These are phyloP conservation scores for Phytophthora agathidicida DNA, from an alignment of 352 stramenopile species.

Conservation along the genomic window DNA sequence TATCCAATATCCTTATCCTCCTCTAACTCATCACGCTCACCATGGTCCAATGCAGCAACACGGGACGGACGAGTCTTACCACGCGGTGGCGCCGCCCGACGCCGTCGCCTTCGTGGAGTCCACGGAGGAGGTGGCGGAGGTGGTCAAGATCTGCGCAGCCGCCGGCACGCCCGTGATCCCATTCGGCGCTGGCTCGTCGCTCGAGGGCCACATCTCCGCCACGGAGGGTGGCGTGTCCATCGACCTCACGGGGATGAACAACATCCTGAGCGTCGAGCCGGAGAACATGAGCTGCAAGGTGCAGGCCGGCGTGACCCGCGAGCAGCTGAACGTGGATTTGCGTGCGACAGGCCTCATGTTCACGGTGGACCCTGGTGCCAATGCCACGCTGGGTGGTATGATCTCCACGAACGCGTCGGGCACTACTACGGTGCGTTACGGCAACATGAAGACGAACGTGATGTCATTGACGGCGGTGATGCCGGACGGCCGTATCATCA, in stretches of 20 bases:
- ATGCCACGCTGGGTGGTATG: slow-evolving; percentile 97
- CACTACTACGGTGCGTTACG: slow-evolving; percentile 92
- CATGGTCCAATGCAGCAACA: slow-evolving; percentile 64
- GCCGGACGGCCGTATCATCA: slow-evolving; percentile 86
- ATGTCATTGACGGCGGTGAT: slow-evolving; percentile 94
- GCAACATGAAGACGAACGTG: slow-evolving; percentile 98
- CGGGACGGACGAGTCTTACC: slow-evolving; percentile 92
- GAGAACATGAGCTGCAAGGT: slow-evolving; percentile 93
- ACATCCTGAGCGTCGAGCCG: slow-evolving; percentile 63
- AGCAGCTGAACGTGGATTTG: slow-evolving; percentile 91
- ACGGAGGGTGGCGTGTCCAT: slow-evolving; percentile 91
- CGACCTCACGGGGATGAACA: slow-evolving; percentile 89
- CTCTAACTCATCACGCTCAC: not conserved
- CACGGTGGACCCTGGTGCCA: slow-evolving; percentile 96
- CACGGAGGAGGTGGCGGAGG: slow-evolving; percentile 88
- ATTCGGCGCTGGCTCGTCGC: slow-evolving; percentile 92
- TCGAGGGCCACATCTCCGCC: slow-evolving; percentile 97
- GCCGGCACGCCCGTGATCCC: slow-evolving; percentile 92
- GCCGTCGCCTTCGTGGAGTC: slow-evolving; percentile 87
- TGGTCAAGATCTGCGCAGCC: slow-evolving; percentile 91
- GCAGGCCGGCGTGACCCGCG: slow-evolving; percentile 93
- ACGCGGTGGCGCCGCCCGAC: slow-evolving; percentile 82
- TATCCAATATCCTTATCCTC: too few relatives aligned
- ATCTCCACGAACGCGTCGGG: slow-evolving; percentile 90
- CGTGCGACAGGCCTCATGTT: slow-evolving; percentile 94